Evolutionary conservation across 257 asterid genomes (phyloP).

Genomic region (Schizonepeta tenuifolia): DNA sequence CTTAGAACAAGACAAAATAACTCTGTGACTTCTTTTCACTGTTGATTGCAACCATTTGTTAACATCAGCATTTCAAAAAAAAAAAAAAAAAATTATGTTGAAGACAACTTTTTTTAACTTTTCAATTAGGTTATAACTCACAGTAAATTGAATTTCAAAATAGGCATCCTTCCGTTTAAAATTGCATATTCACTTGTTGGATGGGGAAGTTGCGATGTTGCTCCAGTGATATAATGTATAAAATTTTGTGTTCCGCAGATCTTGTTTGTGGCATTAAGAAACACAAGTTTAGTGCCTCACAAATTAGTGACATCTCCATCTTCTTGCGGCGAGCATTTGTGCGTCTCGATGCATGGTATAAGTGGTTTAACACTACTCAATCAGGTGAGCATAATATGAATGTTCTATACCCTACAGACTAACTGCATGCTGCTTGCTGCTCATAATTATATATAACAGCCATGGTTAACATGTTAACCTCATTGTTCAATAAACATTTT

Average conservation of each 20-base stretch:
- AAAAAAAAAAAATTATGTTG: no score
- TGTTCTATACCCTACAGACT: constrained; percentile 17
- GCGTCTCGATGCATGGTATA: constrained; percentile 95
- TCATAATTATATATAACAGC: neutral
- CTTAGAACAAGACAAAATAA: neutral
- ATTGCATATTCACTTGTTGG: neutral
- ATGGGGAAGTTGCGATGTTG: constrained; percentile 21
- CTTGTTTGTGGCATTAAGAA: constrained; percentile 68
- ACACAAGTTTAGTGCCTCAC: constrained; percentile 65
- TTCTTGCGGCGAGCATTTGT: constrained; percentile 77
- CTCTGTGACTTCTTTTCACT: constrained; percentile 3
- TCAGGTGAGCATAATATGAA: constrained; percentile 57
- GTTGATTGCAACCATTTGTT: constrained; percentile 6
- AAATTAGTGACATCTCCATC: constrained; percentile 57
- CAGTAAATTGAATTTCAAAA: neutral
- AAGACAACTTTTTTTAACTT: neutral
- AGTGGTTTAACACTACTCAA: constrained; percentile 94
- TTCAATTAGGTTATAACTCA: neutral
- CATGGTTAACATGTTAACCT: constrained; percentile 15
- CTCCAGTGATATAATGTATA: neutral
- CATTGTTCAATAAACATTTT: neutral
- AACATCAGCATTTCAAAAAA: constrained; percentile 4
- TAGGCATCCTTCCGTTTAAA: neutral
- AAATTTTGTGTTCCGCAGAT: constrained; percentile 51
- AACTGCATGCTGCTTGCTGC: constrained; percentile 19